Base-by-base conservation (phyloP, 2,329 filamentous ascomycete species). In the Bipolaris bicolor region DNA sequence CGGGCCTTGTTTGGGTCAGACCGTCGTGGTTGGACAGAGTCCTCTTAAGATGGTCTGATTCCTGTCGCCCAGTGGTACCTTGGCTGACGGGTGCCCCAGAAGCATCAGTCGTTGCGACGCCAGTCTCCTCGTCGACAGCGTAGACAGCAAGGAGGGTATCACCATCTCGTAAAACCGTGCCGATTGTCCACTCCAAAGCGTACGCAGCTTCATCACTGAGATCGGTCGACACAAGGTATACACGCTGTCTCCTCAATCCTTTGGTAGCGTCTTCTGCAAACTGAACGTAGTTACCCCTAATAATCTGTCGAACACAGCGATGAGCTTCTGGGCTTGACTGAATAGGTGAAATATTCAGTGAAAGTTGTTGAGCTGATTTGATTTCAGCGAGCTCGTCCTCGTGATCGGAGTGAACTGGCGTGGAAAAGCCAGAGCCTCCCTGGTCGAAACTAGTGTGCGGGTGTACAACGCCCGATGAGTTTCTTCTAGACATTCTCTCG, bases 101-200 rank as follows among this genome's bases (percentile, higher is more conserved):
- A 29, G 72, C 78, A 22, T 78, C 78, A 37, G 78, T 77, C 7
- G 83, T 84, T 6, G 83, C 83, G 3, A 80, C 77, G 11, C 78
- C 80, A 10, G 74, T 77, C 64, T 98, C 94, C 74, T 98, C 94
- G 65, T 97, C 92, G 22, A 96, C 89, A 55, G 93, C 96, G 78
- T 96, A 97, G 44, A 98, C 91, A 2, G 92, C 92, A 60, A 97
- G 88, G 34, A 99, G 83, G 0, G 94, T 98, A 73, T 99, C 95
- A 7, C 95, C 95, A 67, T 98, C 93, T 47, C 95, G 86, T 29
- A 99, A 82, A 5, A 98, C 92, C 0, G 94, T 98, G 7, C 95
- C 95, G 54, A 99, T 93, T 0, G 94, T 95, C 95, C 95, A 99
- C 76, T 99, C 95, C 31, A 99, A 82, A 1, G 95, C 95, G 75